These are phyloP conservation scores for Neolentinus lepideus DNA, from an alignment of 1,284 basidiomycete genomes.

Conservation along the genomic window DNA sequence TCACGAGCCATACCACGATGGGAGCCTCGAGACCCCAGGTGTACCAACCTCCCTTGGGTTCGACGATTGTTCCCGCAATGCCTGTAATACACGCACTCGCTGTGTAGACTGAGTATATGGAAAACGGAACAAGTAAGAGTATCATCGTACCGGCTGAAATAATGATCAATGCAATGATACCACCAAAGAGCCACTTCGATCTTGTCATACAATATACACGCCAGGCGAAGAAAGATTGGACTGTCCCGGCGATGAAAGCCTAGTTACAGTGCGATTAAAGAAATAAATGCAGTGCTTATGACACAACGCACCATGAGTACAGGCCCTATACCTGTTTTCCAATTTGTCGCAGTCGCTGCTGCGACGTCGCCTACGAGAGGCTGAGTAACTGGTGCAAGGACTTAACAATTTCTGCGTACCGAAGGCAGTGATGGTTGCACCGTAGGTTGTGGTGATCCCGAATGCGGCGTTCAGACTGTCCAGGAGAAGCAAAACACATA, in stretches of 20 bases:
- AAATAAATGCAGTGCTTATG: neutral
- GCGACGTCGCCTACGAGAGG: slow-evolving; percentile 2
- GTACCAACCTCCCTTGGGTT: neutral
- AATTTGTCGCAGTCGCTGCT: neutral
- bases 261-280: neutral
- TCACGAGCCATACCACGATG: neutral
- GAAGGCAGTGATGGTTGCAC: slow-evolving; percentile 19
- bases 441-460: slow-evolving; percentile 22
- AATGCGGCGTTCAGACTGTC: slow-evolving; percentile 24
- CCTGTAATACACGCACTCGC: slow-evolving; percentile 12
- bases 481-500: slow-evolving; percentile 17
- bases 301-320: neutral
- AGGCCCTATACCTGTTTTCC: neutral
- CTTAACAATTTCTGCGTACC: slow-evolving; percentile 9
- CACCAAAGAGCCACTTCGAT: slow-evolving; percentile 13
- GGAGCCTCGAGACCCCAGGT: neutral
- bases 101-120: slow-evolving; percentile 5
- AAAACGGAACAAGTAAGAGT: neutral
- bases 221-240: slow-evolving; percentile 32
- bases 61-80: slow-evolving; percentile 9
- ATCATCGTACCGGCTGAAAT: slow-evolving; percentile 9
- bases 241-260: slow-evolving; percentile 21
- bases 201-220: slow-evolving; percentile 20
- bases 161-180: slow-evolving; percentile 11
- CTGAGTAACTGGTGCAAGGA: neutral